Evolutionary conservation across 2,329 filamentous ascomycete genomes (phyloP).

Genomic region (Rutstroemia sp.): DNA sequence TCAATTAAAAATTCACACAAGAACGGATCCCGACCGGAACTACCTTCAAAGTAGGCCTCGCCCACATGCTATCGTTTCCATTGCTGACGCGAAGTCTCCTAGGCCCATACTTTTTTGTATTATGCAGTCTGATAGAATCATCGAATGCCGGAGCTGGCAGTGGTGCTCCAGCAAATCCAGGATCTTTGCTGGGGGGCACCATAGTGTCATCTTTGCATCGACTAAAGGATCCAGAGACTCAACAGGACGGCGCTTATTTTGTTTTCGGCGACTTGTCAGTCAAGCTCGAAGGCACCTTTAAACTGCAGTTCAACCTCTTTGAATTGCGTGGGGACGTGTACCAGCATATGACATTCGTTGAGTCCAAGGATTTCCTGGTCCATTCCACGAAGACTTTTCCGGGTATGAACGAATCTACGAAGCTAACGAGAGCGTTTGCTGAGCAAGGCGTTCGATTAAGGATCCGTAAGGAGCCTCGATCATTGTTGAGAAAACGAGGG

Average conservation of each 20-base stretch:
- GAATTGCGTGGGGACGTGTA: conserved; percentile 46
- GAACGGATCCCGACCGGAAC: conserved; percentile 39
- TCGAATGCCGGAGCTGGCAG: neutral
- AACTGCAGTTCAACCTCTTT: conserved; percentile 71
- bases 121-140: conserved; percentile 33
- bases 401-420: conserved; percentile 75
- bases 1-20: conserved; percentile 48
- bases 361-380: conserved; percentile 63
- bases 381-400: conserved; percentile 62
- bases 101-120: conserved; percentile 45
- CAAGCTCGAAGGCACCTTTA: conserved; percentile 63
- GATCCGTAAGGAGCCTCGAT: conserved; percentile 73
- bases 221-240: conserved; percentile 64
- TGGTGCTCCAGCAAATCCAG: conserved; percentile 28
- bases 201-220: conserved; percentile 75
- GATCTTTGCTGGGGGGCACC: conserved; percentile 59
- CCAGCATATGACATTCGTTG: conserved; percentile 31
- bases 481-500: conserved; percentile 29
- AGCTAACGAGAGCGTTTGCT: conserved; percentile 72
- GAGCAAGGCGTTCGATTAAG: conserved; percentile 81
- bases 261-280: conserved; percentile 86
- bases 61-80: neutral
- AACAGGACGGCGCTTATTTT: conserved; percentile 76
- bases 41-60: conserved; percentile 48
- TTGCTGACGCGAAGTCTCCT: conserved; percentile 9